Evolutionary conservation across 495 filamentous ascomycete species (phyloP).

Genomic region (Talaromyces ruber): DNA sequence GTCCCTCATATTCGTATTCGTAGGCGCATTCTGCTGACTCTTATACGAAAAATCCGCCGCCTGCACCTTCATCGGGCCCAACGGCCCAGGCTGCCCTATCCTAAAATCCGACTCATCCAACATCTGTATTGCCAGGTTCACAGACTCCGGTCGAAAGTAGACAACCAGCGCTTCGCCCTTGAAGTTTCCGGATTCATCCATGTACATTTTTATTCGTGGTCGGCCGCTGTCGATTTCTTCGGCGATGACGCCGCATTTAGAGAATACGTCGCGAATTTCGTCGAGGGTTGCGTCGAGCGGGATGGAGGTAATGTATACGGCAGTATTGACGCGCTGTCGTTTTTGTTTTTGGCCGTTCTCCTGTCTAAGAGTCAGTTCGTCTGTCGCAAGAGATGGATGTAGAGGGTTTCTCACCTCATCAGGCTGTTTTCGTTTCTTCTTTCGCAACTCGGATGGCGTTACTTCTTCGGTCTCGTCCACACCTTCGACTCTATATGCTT

Average conservation of each 20-base stretch:
- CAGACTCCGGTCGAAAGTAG: constrained; percentile 87
- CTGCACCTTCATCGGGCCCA: constrained; percentile 69
- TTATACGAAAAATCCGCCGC: constrained; percentile 87
- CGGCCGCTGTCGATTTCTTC: constrained; percentile 81
- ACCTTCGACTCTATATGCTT: constrained; percentile 61
- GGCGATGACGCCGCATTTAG: constrained; percentile 83
- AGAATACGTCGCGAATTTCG: constrained; percentile 78
- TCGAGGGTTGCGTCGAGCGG: constrained; percentile 68
- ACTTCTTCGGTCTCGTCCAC: constrained; percentile 55
- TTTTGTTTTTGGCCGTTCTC: constrained; percentile 44
- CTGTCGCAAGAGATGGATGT: not conserved
- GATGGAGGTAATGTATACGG: constrained; percentile 81
- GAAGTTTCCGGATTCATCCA: constrained; percentile 68
- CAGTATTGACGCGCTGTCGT: constrained; percentile 70
- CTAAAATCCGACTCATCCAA: constrained; percentile 86
- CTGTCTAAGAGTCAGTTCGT: constrained; percentile 11
- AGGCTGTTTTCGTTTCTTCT: constrained; percentile 57
- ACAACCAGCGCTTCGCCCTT: constrained; percentile 92
- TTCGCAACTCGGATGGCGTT: constrained; percentile 52
- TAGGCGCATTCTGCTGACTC: constrained; percentile 48
- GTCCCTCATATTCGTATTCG: constrained; percentile 47
- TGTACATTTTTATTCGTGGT: constrained; percentile 90
- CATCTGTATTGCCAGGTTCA: constrained; percentile 81
- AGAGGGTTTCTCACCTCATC: constrained; percentile 45
- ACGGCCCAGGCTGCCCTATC: constrained; percentile 42